Evolutionary conservation across 2,329 filamentous ascomycete genomes (phyloP).

Genomic region (Aspergillus costaricaensis): DNA sequence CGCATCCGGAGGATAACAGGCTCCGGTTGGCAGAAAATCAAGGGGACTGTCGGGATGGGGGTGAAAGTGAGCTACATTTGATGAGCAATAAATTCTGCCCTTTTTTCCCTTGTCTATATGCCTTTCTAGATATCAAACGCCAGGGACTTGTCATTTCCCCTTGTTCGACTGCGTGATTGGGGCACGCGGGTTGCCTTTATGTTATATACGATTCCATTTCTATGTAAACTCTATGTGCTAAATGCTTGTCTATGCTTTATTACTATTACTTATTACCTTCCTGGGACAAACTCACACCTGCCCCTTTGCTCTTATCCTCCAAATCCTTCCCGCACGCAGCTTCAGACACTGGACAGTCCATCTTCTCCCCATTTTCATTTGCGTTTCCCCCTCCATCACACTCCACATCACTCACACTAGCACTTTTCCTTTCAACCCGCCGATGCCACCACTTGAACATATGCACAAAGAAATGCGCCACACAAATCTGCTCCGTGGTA

Average conservation of each 20-base stretch:
- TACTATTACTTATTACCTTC: slow-evolving; percentile 6
- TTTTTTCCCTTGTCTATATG: background rate
- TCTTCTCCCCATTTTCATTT: background rate
- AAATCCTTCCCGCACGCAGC: background rate
- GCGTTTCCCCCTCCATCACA: slow-evolving; percentile 5
- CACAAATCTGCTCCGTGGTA: slow-evolving; percentile 43
- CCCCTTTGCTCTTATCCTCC: slow-evolving; percentile 6
- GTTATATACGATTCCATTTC: slow-evolving; percentile 12
- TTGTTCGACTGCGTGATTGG: background rate
- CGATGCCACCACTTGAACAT: slow-evolving; percentile 36
- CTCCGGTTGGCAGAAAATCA: slow-evolving; percentile 76
- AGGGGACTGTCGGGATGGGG: slow-evolving; percentile 87
- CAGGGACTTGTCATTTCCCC: background rate
- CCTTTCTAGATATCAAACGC: background rate
- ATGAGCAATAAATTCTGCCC: background rate
- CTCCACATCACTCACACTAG: slow-evolving; percentile 7
- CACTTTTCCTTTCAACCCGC: slow-evolving; percentile 22
- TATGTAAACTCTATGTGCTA: slow-evolving; percentile 16
- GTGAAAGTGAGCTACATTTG: slow-evolving; percentile 96
- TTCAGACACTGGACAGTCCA: background rate
- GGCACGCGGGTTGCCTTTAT: background rate
- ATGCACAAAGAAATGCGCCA: slow-evolving; percentile 43
- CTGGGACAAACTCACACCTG: slow-evolving; percentile 6
- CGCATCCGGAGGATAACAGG: slow-evolving; percentile 69
- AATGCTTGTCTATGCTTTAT: background rate